Percentiles rank a stretch among this genome's conserved stretches.
phyloP scores from a whole-genome alignment of 2,329 filamentous ascomycete genomes.

The Aplosporella prunicola region DNA sequence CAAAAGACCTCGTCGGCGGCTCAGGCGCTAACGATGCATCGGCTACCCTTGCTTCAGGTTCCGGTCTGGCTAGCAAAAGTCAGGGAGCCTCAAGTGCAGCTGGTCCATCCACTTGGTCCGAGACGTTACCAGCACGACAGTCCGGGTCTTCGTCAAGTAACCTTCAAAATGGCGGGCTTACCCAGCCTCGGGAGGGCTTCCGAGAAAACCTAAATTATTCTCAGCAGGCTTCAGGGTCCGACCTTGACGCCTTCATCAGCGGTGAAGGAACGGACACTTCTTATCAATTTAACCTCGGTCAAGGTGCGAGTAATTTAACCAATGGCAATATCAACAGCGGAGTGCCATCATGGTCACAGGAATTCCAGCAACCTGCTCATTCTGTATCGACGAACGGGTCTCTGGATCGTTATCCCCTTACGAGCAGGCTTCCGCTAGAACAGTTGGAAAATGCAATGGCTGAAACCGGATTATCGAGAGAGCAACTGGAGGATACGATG shows the following conservation, averaged over 20 bases:
- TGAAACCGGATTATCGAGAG: no score
- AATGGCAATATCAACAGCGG: no score
- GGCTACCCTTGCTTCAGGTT: constrained; percentile 4
- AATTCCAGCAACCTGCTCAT: no score
- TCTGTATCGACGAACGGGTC: no score
- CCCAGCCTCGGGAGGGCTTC: constrained; percentile 2
- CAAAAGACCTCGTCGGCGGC: constrained; percentile 10
- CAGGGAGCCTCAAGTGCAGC: constrained; percentile 6
- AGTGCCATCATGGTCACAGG: no score
- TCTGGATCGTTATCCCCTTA: no score
- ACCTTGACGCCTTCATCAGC: constrained; percentile 1
- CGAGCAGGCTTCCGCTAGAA: no score
- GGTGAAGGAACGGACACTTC: background rate
- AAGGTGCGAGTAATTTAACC: background rate
- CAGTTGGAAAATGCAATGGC: no score
- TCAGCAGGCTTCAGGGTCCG: background rate
- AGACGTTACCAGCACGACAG: constrained; percentile 11
- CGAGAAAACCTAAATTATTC: background rate
- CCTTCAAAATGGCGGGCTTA: no score
- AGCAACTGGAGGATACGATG: no score
- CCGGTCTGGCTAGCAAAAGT: constrained; percentile 11
- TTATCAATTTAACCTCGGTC: background rate
- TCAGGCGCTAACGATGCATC: constrained; percentile 12
- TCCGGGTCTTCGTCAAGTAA: constrained; percentile 7
- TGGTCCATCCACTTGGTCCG: constrained; percentile 8